Evolutionary conservation across 2,329 filamentous ascomycete species (phyloP).

Genomic region (Chrysosporium keratinophilum): DNA sequence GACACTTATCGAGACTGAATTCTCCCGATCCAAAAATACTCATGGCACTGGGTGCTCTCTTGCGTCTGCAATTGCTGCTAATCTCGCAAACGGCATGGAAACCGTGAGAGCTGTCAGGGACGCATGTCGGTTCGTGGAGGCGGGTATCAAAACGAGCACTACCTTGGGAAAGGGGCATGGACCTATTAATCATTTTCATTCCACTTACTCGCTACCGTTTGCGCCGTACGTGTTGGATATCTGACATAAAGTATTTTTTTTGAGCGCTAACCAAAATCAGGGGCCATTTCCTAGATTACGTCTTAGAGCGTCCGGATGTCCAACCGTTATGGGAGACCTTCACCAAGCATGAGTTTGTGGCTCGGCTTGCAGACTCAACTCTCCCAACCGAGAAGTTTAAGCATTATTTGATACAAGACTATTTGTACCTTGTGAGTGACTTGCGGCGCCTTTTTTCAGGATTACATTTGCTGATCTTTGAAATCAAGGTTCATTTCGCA

Average conservation of each 20-base stretch:
- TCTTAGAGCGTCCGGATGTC: constrained; percentile 67
- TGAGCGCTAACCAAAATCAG: constrained; percentile 30
- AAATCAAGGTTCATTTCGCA: constrained; percentile 64
- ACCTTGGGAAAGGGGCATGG: constrained; percentile 50
- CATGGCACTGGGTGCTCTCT: constrained; percentile 93
- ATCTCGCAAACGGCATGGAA: constrained; percentile 44
- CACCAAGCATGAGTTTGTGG: constrained; percentile 72
- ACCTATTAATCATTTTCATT: constrained; percentile 60
- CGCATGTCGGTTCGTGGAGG: constrained; percentile 51
- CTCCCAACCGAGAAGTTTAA: constrained; percentile 71
- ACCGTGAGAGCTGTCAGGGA: constrained; percentile 43
- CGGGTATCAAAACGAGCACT: constrained; percentile 49
- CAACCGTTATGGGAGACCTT: constrained; percentile 62
- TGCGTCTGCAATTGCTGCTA: constrained; percentile 62
- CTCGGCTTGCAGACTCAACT: constrained; percentile 62
- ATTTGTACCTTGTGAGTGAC: constrained; percentile 62
- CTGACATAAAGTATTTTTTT: background rate
- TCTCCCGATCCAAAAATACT: constrained; percentile 65
- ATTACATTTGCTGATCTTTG: constrained; percentile 6
- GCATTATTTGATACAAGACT: constrained; percentile 83
- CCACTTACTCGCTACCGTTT: constrained; percentile 50
- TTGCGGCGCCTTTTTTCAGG: background rate
- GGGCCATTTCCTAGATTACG: constrained; percentile 72
- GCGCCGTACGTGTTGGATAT: constrained; percentile 37
- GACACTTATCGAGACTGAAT: constrained; percentile 58